Evolutionary conservation across 805 yeast species (phyloP).

Genomic region (Starmerella powellii): DNA sequence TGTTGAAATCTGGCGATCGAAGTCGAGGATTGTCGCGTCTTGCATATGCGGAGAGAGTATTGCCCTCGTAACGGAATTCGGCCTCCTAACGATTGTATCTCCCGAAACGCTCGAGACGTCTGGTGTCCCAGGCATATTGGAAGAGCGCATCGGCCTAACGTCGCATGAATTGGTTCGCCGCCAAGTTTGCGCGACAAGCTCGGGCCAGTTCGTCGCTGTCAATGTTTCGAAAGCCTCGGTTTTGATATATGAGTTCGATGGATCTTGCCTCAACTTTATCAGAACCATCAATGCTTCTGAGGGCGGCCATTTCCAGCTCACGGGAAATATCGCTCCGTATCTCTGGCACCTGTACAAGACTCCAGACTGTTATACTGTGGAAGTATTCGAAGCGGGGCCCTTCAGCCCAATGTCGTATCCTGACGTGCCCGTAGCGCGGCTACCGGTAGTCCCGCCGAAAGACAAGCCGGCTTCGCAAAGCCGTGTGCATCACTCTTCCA

Average conservation of each 20-base stretch:
- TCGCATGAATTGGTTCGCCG: not conserved
- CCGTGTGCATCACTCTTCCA: not conserved
- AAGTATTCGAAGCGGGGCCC: not conserved
- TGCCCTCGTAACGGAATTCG: conserved; percentile 1
- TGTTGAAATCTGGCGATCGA: not conserved
- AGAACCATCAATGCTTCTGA: not conserved
- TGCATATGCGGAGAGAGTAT: conserved; percentile 1
- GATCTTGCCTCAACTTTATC: not conserved
- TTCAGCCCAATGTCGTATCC: not conserved
- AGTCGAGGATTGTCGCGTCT: not conserved
- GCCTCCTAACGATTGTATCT: not conserved
- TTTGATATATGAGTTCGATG: not conserved
- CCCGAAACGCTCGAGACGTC: not conserved
- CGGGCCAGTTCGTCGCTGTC: not conserved
- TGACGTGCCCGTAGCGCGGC: not conserved
- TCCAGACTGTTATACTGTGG: not conserved
- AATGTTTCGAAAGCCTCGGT: not conserved
- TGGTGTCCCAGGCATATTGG: not conserved
- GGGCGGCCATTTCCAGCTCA: not conserved
- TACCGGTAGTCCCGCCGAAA: not conserved
- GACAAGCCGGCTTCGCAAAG: not conserved
- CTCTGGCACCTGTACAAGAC: not conserved
- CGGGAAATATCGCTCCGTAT: not conserved
- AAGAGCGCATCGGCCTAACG: not conserved
- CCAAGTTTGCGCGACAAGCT: not conserved